Percentiles rank a stretch among this genome's conserved stretches.
These are phyloP conservation scores for Cordyceps sp. DNA, from an alignment of 2,329 filamentous ascomycete species.

Conservation along the genomic window DNA sequence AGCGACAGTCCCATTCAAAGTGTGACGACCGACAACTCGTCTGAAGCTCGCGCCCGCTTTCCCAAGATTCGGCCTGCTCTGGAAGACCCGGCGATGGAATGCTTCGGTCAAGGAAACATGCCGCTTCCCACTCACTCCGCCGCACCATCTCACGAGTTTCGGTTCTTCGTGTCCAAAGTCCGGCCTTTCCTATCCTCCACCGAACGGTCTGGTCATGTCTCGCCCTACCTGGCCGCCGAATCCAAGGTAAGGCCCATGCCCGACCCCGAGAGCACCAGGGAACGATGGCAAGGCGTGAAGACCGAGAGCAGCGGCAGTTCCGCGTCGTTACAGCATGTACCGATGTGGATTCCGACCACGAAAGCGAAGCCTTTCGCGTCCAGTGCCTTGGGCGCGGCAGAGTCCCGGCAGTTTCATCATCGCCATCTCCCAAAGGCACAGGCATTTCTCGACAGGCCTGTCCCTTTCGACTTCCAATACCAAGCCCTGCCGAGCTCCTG, in stretches of 20 bases:
- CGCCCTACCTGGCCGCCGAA: not conserved
- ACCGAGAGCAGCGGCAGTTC: not conserved
- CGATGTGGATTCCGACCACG: not conserved
- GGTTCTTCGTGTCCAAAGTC: conserved; percentile 2
- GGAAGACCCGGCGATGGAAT: not conserved
- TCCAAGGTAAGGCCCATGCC: conserved; percentile 3
- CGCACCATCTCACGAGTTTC: not conserved
- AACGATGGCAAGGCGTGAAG: not conserved
- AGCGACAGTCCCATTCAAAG: not conserved
- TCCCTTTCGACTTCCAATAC: conserved; percentile 1
- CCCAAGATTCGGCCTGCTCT: not conserved
- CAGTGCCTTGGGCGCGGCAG: conserved; percentile 1
- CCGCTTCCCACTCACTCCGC: not conserved
- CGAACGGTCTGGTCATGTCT: not conserved
- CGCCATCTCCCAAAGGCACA: conserved; percentile 5
- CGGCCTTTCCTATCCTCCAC: conserved; percentile 1
- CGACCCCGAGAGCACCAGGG: not conserved
- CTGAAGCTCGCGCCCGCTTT: not conserved
- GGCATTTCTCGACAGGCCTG: not conserved
- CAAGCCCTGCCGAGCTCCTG: conserved; percentile 1
- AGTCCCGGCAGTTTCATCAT: conserved; percentile 4
- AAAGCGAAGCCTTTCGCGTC: conserved; percentile 2
- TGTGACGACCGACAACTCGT: not conserved
- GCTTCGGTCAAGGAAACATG: not conserved
- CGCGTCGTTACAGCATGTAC: not conserved